These are phyloP conservation scores for Sporothrix pseudoabietina DNA, from an alignment of 2,329 filamentous ascomycete genomes.

Conservation along the genomic window DNA sequence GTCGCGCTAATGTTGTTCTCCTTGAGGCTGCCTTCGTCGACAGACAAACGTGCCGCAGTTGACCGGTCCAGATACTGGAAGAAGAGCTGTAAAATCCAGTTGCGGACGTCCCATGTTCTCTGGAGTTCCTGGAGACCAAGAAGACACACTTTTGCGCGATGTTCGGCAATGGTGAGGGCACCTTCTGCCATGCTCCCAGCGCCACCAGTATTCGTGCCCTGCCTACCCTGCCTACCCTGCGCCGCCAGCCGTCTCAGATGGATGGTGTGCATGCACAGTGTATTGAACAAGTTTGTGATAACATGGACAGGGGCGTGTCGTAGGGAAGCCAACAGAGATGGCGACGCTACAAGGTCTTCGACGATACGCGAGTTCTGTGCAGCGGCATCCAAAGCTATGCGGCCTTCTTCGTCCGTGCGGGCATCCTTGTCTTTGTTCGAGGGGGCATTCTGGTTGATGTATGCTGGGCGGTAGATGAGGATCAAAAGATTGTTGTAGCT, in stretches of 20 bases:
- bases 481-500: constrained; percentile 2
- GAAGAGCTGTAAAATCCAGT: constrained; percentile 6
- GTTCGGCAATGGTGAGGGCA: not conserved
- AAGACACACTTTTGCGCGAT: constrained; percentile 4
- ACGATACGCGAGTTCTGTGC: not conserved
- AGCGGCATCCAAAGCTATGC: not conserved
- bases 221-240: not conserved
- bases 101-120: constrained; percentile 12
- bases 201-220: too few relatives aligned
- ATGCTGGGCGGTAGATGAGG: not conserved
- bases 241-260: not conserved
- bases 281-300: constrained; percentile 2
- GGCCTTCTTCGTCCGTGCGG: not conserved
- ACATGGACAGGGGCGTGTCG: not conserved
- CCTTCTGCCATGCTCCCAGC: not conserved
- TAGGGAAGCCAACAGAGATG: not conserved
- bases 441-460: not conserved
- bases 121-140: not conserved
- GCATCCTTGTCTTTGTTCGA: not conserved
- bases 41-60: not conserved
- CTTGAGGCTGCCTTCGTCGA: not conserved
- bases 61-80: constrained; percentile 14
- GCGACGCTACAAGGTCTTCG: not conserved
- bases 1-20: not conserved
- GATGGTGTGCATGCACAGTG: constrained; percentile 10